Evolutionary conservation across 2,329 filamentous ascomycete species (phyloP), one percentile per base, ranked within the genome.

Genomic region (Torrubiella hemipterigena): DNA sequence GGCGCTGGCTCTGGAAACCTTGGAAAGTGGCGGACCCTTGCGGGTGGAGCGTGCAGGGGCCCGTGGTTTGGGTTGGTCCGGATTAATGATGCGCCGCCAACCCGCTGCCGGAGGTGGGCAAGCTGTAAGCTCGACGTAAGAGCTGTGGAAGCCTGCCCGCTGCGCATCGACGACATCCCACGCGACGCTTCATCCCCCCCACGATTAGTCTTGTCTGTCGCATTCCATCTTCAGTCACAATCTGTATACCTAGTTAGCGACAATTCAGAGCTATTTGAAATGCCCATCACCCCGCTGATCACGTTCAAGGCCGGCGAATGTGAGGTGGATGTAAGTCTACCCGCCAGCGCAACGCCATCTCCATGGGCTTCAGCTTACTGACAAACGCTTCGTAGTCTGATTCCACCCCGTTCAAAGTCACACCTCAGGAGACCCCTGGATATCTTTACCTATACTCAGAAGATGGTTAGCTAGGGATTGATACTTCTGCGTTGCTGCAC

Each of bases 291-390:
- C 44, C 86, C 89, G 19, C 72, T 94, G 51, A 87, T 96, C 54
- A 93, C 86, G 12, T 96, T 96, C 72, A 95, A 94, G 69, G 89
- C 89, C 42, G 89, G 89, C 56, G 74, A 73, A 55, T 96, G 89
- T 61, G 77, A 91, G 32, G 55, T 89, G 38, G 78, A 87, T 54
- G 86, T 93, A 63, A 51, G 80, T 31, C 20, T 24, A 4, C n/a
- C n/a, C 15, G 4, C 8, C 17, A 6, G 7, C 4, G 12, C 12
- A 15, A 6, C 17, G 7, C 5, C 21, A 7, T 15, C 19, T 10
- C 14, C 14, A 30, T 29, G 18, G 16, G 8, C 29, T 29, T 27
- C 34, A 40, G 22, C 44, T 29, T 36, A 29, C 39, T 46, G 31
- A 51, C 36, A 39, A 9, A 13, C 2, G 18, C 19, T 33, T 29